phyloP scores from a whole-genome alignment of 129 eudicot genomes.

The Tagetes patula region DNA sequence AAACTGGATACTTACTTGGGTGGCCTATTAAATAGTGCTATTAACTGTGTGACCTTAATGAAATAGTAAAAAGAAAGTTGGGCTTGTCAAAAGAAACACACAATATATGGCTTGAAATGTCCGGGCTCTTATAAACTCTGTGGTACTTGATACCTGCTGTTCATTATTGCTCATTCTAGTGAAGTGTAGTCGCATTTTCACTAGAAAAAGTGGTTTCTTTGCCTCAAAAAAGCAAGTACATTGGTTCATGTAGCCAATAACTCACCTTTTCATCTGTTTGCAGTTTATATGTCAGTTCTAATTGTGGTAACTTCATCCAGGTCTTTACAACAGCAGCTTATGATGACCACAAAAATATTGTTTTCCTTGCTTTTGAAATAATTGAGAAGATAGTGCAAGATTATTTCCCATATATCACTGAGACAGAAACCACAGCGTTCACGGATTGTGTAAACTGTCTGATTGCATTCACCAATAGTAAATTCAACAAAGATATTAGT shows the following conservation, averaged over 20 bases:
- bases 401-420: constrained; percentile 93
- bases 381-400: constrained; percentile 95
- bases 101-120: neutral
- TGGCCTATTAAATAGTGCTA: neutral
- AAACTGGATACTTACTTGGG: neutral
- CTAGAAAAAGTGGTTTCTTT: constrained; percentile 17
- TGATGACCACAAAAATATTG: constrained; percentile 96
- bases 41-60: neutral
- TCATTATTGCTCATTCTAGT: constrained; percentile 15
- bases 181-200: constrained; percentile 19
- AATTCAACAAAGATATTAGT: constrained; percentile 88
- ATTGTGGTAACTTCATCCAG: constrained; percentile 38
- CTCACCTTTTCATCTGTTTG: constrained; percentile 46
- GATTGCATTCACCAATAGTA: constrained; percentile 86
- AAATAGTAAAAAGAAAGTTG: neutral
- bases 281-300: constrained; percentile 38
- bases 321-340: constrained; percentile 97
- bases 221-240: neutral
- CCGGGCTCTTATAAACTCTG: neutral
- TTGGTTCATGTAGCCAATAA: constrained; percentile 16
- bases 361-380: constrained; percentile 85
- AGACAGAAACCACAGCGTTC: constrained; percentile 95
- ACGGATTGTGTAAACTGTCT: constrained; percentile 96
- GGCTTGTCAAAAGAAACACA: neutral
- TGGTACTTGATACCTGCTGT: neutral